A percentile compares a stretch with the other conserved stretches of the same genome.
Evolutionary conservation across 2,329 filamentous ascomycete species (phyloP).

Genomic region (Claviceps cyperi): DNA sequence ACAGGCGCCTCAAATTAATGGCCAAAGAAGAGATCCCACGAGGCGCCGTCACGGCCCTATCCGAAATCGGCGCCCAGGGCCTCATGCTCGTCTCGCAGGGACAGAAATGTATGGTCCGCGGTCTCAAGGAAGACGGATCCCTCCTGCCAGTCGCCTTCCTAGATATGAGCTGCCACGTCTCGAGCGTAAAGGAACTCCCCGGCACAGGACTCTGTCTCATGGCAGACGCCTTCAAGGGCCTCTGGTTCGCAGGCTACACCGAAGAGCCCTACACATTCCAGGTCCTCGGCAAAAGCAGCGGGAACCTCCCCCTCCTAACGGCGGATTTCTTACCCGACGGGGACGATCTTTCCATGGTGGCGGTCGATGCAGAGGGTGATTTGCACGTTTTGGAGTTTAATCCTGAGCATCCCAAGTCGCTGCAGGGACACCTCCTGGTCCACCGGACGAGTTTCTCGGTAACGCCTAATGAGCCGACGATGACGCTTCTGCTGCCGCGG

Average conservation of each 20-base stretch:
- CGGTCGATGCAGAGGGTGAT: slow-evolving; percentile 72
- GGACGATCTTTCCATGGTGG: slow-evolving; percentile 67
- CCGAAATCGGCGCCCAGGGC: slow-evolving; percentile 72
- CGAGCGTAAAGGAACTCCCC: slow-evolving; percentile 67
- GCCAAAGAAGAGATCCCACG: slow-evolving; percentile 84
- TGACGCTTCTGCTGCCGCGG: slow-evolving; percentile 61
- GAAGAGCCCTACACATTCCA: slow-evolving; percentile 96
- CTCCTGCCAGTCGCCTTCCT: slow-evolving; percentile 91
- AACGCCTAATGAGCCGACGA: slow-evolving; percentile 61
- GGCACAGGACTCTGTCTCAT: slow-evolving; percentile 76
- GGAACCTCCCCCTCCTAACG: slow-evolving; percentile 61
- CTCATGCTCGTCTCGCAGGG: slow-evolving; percentile 85
- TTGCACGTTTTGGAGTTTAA: slow-evolving; percentile 87
- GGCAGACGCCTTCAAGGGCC: slow-evolving; percentile 79
- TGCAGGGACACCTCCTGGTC: slow-evolving; percentile 75
- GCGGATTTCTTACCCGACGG: slow-evolving; percentile 84
- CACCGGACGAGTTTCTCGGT: slow-evolving; percentile 80
- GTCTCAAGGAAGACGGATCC: slow-evolving; percentile 87
- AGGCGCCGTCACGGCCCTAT: slow-evolving; percentile 77
- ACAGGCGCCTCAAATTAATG: slow-evolving; percentile 70
- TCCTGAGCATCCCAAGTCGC: slow-evolving; percentile 85
- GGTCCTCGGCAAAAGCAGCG: slow-evolving; percentile 75
- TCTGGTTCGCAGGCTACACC: slow-evolving; percentile 93
- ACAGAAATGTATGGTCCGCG: slow-evolving; percentile 93
- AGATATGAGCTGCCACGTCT: slow-evolving; percentile 92